A percentile compares a stretch with the other conserved stretches of the same genome.
Evolutionary conservation across 2,329 filamentous ascomycete genomes (phyloP).

Genomic region (Aspergillus novoparasiticus): DNA sequence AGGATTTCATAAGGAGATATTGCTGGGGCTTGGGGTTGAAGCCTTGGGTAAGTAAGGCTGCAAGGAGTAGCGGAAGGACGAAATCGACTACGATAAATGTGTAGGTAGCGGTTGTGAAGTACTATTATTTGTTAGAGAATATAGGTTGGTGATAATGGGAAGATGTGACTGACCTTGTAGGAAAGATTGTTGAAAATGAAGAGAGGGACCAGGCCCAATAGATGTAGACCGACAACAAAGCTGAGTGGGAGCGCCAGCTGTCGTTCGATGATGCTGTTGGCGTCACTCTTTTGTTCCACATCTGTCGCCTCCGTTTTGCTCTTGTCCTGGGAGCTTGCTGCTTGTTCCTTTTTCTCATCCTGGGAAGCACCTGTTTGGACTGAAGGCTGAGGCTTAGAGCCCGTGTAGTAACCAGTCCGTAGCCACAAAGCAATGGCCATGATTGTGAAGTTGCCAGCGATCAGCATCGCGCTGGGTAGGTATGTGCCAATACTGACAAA

Average conservation of each 20-base stretch:
- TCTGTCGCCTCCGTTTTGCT: slow-evolving; percentile 15
- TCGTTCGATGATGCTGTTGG: slow-evolving; percentile 38
- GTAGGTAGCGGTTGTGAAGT: slow-evolving; percentile 62
- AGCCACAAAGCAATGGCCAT: slow-evolving; percentile 95
- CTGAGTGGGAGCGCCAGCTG: slow-evolving; percentile 59
- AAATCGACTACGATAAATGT: slow-evolving; percentile 59
- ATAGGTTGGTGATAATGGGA: not conserved
- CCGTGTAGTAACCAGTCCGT: slow-evolving; percentile 67
- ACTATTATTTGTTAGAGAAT: slow-evolving; percentile 45
- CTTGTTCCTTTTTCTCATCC: slow-evolving; percentile 30
- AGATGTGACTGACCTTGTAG: slow-evolving; percentile 57
- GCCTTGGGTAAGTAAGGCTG: slow-evolving; percentile 55
- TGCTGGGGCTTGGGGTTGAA: slow-evolving; percentile 66
- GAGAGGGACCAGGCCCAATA: slow-evolving; percentile 76
- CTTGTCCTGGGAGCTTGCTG: slow-evolving; percentile 16
- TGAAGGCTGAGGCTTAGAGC: slow-evolving; percentile 8
- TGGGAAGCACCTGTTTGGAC: slow-evolving; percentile 28
- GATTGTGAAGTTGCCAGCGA: slow-evolving; percentile 93
- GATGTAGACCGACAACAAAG: slow-evolving; percentile 72
- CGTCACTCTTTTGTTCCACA: slow-evolving; percentile 13
- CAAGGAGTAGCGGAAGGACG: slow-evolving; percentile 60
- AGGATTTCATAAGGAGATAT: slow-evolving; percentile 78
- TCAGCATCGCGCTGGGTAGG: slow-evolving; percentile 93
- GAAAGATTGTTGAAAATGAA: slow-evolving; percentile 81
- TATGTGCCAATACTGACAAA: slow-evolving; percentile 99